Evolutionary conservation across 331 rosid genomes (phyloP), one percentile per base, ranked within the genome.

Genomic region (Malus hybrid): DNA sequence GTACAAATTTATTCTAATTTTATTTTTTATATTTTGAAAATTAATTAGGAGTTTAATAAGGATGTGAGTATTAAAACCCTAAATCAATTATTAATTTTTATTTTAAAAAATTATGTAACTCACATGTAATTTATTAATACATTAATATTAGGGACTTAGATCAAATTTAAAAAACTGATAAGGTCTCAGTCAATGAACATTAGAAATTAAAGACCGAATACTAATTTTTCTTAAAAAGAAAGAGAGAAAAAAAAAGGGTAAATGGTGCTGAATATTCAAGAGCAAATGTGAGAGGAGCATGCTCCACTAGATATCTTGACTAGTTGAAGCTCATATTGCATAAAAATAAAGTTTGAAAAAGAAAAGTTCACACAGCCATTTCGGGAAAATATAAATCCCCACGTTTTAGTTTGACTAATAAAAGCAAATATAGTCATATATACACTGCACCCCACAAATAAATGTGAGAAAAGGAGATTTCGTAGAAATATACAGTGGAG

Each of bases 341-440:
- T 69, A 55, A 27, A 11, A 72, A 39, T 39, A 39, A 39, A 9
- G 2, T 39, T 8, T 39, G 44, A 9, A 39, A 39, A 39, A 39
- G 44, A 65, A 3, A 57, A 63, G 48, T 36, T 24, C 66, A 69
- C 16, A 69, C 5, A 36, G 5, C 6, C 15, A 14, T 1, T 12
- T 12, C n/a, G n/a, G 29, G 5, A 13, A 5, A 27, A 13, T 5
- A 27, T 67, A 54, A 10, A 56, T 56, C 14, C 69, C 28, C 79
- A 76, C 79, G 84, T 80, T 80, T 76, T 24, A 12, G 12, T 80
- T 80, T 83, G 84, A 80, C 82, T 19, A 52, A 3, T 22, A 31
- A 48, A 73, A 56, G 48, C 64, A 32, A 7, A 1, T 24, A 24
- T 34, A 34, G 46, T 39, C 46, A 0, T 39, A 39, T 39, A 9